These are phyloP conservation scores for Inosperma sp. DNA, from an alignment of 768 basidiomycete genomes.

Conservation along the genomic window DNA sequence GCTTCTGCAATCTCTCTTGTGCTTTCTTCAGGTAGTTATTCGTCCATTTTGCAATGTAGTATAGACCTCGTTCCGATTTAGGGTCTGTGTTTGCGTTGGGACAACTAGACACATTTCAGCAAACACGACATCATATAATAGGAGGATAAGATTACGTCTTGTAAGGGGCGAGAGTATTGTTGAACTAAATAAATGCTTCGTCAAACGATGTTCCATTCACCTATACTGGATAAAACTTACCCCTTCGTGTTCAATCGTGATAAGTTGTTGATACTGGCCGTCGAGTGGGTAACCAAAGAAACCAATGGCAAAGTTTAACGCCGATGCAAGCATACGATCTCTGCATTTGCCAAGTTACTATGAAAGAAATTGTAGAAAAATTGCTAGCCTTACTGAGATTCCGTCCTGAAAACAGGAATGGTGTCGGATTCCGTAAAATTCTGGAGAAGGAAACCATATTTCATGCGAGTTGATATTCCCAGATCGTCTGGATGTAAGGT, in stretches of 20 bases:
- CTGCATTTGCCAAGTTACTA: constrained; percentile 30
- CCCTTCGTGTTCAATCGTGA: constrained; percentile 62
- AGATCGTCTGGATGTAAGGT: constrained; percentile 45
- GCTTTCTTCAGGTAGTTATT: constrained; percentile 68
- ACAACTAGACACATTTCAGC: constrained; percentile 39
- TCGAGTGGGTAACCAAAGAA: constrained; percentile 76
- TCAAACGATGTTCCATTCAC: constrained; percentile 9
- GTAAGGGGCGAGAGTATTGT: constrained; percentile 85
- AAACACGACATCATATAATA: neutral
- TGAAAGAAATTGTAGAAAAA: neutral
- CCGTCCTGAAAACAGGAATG: constrained; percentile 75
- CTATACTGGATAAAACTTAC: constrained; percentile 33
- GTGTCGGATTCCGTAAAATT: constrained; percentile 57
- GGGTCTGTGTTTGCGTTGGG: constrained; percentile 47
- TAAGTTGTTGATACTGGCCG: constrained; percentile 68
- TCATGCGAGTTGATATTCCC: constrained; percentile 65
- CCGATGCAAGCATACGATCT: constrained; percentile 67
- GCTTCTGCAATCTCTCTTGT: constrained; percentile 49
- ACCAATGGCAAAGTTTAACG: constrained; percentile 64
- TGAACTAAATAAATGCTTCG: constrained; percentile 44
- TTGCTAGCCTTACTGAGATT: constrained; percentile 54
- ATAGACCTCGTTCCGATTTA: constrained; percentile 54
- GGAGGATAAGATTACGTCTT: constrained; percentile 45
- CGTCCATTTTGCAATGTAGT: constrained; percentile 64
- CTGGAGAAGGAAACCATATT: constrained; percentile 74